Evolutionary conservation across 306 rosid species (phyloP).

Genomic region (Bauhinia variegata): DNA sequence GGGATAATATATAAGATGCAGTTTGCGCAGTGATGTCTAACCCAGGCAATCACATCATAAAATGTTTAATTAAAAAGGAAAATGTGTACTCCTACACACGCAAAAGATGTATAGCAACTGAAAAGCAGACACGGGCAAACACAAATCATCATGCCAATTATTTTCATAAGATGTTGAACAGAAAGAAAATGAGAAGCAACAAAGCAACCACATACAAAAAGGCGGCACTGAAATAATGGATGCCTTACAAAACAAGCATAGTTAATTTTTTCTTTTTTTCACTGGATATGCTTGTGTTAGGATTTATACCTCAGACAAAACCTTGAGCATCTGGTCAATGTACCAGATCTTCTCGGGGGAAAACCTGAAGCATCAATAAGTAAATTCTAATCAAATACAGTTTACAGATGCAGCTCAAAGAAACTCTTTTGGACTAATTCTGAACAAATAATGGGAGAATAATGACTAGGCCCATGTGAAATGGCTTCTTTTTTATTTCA

Average conservation of each 20-base stretch:
- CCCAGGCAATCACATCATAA: conserved; percentile 12
- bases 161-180: neutral
- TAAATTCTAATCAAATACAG: conserved; percentile 36
- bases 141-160: too few species aligned
- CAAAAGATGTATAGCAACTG: too few species aligned
- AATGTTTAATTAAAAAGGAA: neutral
- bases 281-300: conserved; percentile 35
- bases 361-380: conserved; percentile 67
- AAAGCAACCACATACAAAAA: conserved; percentile 24
- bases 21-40: conserved; percentile 18
- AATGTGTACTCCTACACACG: too few species aligned
- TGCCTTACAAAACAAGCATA: conserved; percentile 19
- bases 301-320: conserved; percentile 93
- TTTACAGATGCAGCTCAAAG: conserved; percentile 4
- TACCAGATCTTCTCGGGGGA: conserved; percentile 98
- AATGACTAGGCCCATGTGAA: conserved; percentile 20
- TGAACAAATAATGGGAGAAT: conserved; percentile 20
- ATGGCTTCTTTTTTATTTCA: conserved; percentile 11
- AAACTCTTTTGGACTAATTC: conserved; percentile 23
- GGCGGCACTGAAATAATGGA: conserved; percentile 3
- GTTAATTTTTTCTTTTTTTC: conserved; percentile 11
- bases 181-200: conserved; percentile 34
- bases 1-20: conserved; percentile 10
- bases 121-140: too few species aligned
- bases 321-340: conserved; percentile 97